These are phyloP conservation scores for Globisporangium splendens DNA, from an alignment of 352 stramenopile species.

Conservation along the genomic window DNA sequence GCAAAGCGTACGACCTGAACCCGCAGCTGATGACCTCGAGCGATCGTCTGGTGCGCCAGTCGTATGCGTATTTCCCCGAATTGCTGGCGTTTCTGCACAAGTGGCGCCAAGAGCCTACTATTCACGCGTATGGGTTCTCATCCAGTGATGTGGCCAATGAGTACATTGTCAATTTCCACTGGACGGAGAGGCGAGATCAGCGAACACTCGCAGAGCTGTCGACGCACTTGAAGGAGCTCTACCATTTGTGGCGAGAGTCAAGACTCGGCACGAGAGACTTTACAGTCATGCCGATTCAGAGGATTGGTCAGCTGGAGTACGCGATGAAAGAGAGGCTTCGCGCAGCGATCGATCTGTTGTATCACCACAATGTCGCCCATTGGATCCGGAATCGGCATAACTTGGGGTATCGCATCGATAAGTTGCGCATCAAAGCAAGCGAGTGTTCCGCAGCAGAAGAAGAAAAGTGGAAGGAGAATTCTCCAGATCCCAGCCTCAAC, in stretches of 20 bases:
- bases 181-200: not conserved
- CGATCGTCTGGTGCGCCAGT: conserved; percentile 38
- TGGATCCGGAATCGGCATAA: conserved; percentile 8
- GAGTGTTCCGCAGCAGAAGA: not conserved
- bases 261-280: conserved; percentile 5
- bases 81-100: conserved; percentile 63
- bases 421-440: not conserved
- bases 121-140: conserved; percentile 29
- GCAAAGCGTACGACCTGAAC: conserved; percentile 7
- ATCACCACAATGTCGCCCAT: conserved; percentile 11
- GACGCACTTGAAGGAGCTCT: conserved; percentile 10
- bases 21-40: not conserved
- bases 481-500: too few relatives aligned
- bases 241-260: conserved; percentile 11
- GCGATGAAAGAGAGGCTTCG: conserved; percentile 10
- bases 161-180: conserved; percentile 1
- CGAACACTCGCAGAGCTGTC: conserved; percentile 3
- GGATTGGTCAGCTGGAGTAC: conserved; percentile 10
- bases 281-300: conserved; percentile 8
- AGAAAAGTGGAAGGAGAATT: not conserved
- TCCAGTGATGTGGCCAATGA: conserved; percentile 16
- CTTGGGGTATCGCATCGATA: not conserved
- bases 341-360: conserved; percentile 3
- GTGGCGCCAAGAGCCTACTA: conserved; percentile 41
- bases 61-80: conserved; percentile 68